Evolutionary conservation across 2,329 filamentous ascomycete species (phyloP).

Genomic region (Cytospora chrysosperma): DNA sequence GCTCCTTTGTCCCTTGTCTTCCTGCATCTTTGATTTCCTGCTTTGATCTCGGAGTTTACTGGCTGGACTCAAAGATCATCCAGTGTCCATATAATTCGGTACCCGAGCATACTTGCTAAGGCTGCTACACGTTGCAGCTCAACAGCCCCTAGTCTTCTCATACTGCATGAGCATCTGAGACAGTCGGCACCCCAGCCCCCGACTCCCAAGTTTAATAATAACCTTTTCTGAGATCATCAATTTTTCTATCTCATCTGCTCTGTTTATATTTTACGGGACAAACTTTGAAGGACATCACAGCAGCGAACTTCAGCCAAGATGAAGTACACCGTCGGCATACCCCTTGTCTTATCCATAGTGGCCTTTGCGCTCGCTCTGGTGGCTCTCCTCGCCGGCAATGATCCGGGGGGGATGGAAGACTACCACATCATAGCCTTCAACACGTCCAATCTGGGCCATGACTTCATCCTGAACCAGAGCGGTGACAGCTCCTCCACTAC

Average conservation of each 20-base stretch:
- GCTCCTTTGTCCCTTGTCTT: background rate
- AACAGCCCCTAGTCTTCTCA: background rate
- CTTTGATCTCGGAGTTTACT: background rate
- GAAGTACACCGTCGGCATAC: constrained; percentile 28
- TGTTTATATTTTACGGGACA: background rate
- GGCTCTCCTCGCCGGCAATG: constrained; percentile 39
- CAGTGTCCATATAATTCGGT: background rate
- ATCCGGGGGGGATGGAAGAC: constrained; percentile 37
- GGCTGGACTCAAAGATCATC: background rate
- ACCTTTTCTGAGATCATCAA: background rate
- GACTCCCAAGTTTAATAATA: background rate
- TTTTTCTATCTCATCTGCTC: background rate
- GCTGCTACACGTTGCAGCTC: background rate
- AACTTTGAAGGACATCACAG: background rate
- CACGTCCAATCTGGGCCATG: constrained; percentile 41
- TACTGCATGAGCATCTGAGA: background rate
- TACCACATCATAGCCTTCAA: constrained; percentile 43
- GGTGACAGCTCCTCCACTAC: constrained; percentile 25
- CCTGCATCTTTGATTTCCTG: background rate
- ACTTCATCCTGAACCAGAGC: constrained; percentile 33
- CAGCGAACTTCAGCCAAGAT: constrained; percentile 5
- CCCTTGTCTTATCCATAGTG: constrained; percentile 35
- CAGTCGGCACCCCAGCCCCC: background rate
- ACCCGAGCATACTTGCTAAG: background rate
- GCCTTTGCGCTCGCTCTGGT: constrained; percentile 39